Conservation (phyloP, 176 grass and related monocot genomes). For the Oryza australiensis region DNA sequence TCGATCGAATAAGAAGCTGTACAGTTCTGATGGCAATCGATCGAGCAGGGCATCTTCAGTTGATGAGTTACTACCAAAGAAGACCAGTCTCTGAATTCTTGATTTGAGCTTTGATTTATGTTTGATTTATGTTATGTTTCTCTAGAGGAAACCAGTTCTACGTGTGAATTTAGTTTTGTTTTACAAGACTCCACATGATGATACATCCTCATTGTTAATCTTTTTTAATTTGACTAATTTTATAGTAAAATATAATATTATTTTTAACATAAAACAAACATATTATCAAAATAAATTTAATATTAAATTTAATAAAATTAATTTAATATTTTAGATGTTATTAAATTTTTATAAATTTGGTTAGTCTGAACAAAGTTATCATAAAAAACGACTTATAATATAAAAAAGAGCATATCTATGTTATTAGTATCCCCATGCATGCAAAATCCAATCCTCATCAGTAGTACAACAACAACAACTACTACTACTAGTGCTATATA, state of each 20-base stretch:
- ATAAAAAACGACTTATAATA: too few species aligned
- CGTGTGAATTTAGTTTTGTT: not conserved
- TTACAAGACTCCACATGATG: not conserved
- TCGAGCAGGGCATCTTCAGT: not conserved
- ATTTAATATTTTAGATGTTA: too few species aligned
- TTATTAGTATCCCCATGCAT: constrained; percentile 18
- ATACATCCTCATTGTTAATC: not conserved
- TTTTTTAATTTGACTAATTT: too few species aligned
- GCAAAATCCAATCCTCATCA: constrained; percentile 24
- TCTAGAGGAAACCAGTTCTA: not conserved
- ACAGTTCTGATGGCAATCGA: not conserved
- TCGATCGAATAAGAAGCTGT: not conserved
- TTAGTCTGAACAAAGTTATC: too few species aligned
- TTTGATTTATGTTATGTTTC: not conserved
- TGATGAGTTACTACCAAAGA: not conserved
- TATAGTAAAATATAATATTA: too few species aligned
- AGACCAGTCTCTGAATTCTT: constrained; percentile 12
- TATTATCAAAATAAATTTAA: too few species aligned
- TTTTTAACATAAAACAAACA: too few species aligned
- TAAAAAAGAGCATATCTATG: too few species aligned
- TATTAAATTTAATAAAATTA: too few species aligned
- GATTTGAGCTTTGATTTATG: not conserved
- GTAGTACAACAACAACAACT: not conserved
- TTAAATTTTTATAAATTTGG: too few species aligned
- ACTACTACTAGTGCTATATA: not conserved